Base-by-base conservation (phyloP, 2,329 filamentous ascomycete species). In the Cadophora luteo-olivacea region DNA sequence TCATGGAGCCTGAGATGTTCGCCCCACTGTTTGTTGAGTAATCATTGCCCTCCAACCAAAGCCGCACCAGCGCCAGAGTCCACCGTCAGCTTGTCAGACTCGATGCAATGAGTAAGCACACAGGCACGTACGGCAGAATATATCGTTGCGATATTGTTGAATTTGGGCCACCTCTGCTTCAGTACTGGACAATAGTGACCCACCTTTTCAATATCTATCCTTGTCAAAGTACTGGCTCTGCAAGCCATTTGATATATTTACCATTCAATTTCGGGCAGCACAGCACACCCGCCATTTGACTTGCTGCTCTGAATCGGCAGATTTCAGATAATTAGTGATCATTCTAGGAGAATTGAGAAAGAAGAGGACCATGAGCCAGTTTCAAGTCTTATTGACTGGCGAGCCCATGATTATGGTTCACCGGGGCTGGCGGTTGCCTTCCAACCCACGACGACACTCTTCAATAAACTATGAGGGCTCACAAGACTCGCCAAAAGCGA, bases 21-120 rank as follows among this genome's bases (percentile, higher is more conserved):
- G 36, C 36, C n/a, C 8, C n/a, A 49, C n/a, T 19, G 32, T n/a
- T 14, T 25, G 55, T 25, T 60, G 55, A 60, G 55, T 60, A 60
- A 60, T 60, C 55, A 25, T 25, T 2, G 19, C 54, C 1, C 3
- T 14, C 1, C 52, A 25, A n/a, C 7, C 32, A 8, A 38, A 8
- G 24, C 33, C 32, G n/a, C 1, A 25, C 6, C 33, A 7, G 32
- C 32, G 24, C 4, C 11, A 49, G 7, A 19, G 19, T 22, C 22
- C 19, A 49, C 7, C 45, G 3, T 19, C 19, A 49, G n/a, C 45
- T 8, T 7, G n/a, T 49, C 45, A 49, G n/a, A 22, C 19, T 19
- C 19, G 14, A 5, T 19, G 24, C 12, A 60, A 25, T 60, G 33
- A 49, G n/a, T 22, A 22, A 49, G n/a, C 19, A 49, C 19, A 22